phyloP scores from a whole-genome alignment of 2,329 filamentous ascomycete species.

The Talaromyces sp. region DNA sequence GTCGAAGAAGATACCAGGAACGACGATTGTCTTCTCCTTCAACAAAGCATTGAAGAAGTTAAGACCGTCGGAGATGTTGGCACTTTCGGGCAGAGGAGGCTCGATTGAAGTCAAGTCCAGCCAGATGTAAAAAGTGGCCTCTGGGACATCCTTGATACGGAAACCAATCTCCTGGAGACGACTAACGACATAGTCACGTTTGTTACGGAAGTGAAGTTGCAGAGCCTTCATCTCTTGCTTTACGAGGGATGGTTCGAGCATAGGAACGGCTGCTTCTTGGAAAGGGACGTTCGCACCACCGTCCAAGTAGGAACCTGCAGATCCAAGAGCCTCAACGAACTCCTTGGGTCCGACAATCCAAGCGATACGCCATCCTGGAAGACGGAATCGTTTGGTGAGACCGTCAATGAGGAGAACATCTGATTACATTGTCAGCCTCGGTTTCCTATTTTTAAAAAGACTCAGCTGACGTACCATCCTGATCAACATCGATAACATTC shows the following conservation, averaged over 20 bases:
- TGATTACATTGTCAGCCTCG: conserved; percentile 19
- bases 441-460: neutral
- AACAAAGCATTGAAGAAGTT: conserved; percentile 97
- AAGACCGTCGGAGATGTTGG: conserved; percentile 83
- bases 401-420: conserved; percentile 94
- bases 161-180: conserved; percentile 85
- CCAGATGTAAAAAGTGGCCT: conserved; percentile 94
- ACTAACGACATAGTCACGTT: conserved; percentile 84
- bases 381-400: conserved; percentile 91
- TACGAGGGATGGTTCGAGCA: conserved; percentile 85
- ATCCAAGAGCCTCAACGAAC: conserved; percentile 89
- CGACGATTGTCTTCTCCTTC: conserved; percentile 91
- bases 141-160: conserved; percentile 74
- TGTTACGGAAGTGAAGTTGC: conserved; percentile 84
- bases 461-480: conserved; percentile 52
- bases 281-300: conserved; percentile 93
- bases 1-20: conserved; percentile 97
- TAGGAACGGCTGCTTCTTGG: conserved; percentile 86
- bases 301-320: conserved; percentile 89
- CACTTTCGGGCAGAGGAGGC: conserved; percentile 52
- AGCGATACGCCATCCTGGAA: conserved; percentile 93
- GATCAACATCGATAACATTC: conserved; percentile 84
- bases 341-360: conserved; percentile 97
- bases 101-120: conserved; percentile 54
- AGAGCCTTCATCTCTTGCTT: conserved; percentile 82